Evolutionary conservation across 2,329 filamentous ascomycete genomes (phyloP).

Genomic region (Aspergillus sp.): DNA sequence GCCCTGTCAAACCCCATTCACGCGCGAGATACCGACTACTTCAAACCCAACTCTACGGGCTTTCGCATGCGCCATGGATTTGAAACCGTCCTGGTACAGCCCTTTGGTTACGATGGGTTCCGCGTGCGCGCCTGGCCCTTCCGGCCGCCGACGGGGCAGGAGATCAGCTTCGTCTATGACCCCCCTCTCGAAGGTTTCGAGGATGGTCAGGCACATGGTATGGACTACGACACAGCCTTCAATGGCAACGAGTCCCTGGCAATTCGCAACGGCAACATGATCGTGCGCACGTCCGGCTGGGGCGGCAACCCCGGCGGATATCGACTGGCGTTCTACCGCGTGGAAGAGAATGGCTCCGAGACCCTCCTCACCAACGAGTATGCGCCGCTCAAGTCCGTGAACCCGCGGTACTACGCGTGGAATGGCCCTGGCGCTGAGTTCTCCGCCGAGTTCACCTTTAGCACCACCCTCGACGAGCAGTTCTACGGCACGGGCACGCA

Average conservation of each 20-base stretch:
- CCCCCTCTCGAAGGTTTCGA: slow-evolving; percentile 39
- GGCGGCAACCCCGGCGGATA: slow-evolving; percentile 31
- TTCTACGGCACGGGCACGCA: slow-evolving; percentile 66
- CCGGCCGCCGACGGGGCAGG: slow-evolving; percentile 31
- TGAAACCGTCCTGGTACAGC: slow-evolving; percentile 38
- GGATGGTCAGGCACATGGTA: slow-evolving; percentile 27
- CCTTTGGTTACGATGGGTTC: slow-evolving; percentile 40
- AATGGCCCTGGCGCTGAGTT: slow-evolving; percentile 34
- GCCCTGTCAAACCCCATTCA: not conserved
- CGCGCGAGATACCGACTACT: slow-evolving; percentile 7
- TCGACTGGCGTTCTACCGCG: slow-evolving; percentile 34
- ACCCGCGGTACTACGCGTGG: slow-evolving; percentile 36
- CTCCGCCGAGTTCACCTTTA: slow-evolving; percentile 34
- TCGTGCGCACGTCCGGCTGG: slow-evolving; percentile 33
- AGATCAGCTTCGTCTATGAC: slow-evolving; percentile 39
- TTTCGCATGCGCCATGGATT: slow-evolving; percentile 38
- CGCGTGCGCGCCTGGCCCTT: slow-evolving; percentile 40
- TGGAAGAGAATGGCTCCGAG: slow-evolving; percentile 32
- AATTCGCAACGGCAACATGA: slow-evolving; percentile 36
- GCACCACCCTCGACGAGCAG: slow-evolving; percentile 46
- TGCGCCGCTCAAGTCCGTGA: slow-evolving; percentile 31
- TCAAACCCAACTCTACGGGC: slow-evolving; percentile 20
- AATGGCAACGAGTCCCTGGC: slow-evolving; percentile 29
- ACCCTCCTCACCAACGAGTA: slow-evolving; percentile 37
- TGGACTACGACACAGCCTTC: slow-evolving; percentile 30